phyloP scores from a whole-genome alignment of 2,329 filamentous ascomycete genomes.

The Xylariaceae sp. region DNA sequence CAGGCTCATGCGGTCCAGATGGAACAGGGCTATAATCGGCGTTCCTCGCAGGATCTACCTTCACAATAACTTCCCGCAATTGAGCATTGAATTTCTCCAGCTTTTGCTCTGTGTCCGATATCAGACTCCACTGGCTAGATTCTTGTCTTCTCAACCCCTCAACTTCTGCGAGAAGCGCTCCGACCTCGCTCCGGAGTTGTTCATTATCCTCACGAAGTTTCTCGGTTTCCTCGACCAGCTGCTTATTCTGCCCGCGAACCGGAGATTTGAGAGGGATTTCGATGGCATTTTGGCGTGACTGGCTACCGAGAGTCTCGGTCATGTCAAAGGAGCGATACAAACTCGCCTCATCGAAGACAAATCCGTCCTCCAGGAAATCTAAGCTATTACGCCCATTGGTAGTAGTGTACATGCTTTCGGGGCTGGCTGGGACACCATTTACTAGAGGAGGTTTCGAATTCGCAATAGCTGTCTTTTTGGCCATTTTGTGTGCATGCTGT shows the following conservation, averaged over 20 bases:
- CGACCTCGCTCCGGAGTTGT: conserved; percentile 44
- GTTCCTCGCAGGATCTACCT: conserved; percentile 63
- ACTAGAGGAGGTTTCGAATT: conserved; percentile 49
- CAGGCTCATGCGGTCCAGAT: conserved; percentile 47
- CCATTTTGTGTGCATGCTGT: conserved; percentile 82
- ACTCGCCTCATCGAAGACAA: conserved; percentile 78
- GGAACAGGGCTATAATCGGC: conserved; percentile 53
- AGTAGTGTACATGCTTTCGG: conserved; percentile 77
- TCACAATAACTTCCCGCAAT: conserved; percentile 70
- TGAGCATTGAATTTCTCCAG: conserved; percentile 72
- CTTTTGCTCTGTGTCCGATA: conserved; percentile 67
- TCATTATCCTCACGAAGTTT: conserved; percentile 53
- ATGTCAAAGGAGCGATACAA: conserved; percentile 74
- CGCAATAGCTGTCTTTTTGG: conserved; percentile 61
- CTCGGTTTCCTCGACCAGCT: conserved; percentile 56
- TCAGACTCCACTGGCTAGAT: conserved; percentile 52
- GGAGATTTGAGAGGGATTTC: conserved; percentile 66
- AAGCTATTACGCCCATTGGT: conserved; percentile 65
- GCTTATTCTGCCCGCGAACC: conserved; percentile 58
- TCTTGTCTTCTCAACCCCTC: conserved; percentile 45
- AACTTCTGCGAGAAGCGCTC: conserved; percentile 45
- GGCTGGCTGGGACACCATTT: conserved; percentile 72
- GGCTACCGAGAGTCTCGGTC: conserved; percentile 54
- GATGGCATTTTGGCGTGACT: conserved; percentile 50
- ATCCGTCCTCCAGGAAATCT: conserved; percentile 59